Conservation (phyloP, 1,284 basidiomycete species). For the Ustilago loliicola region DNA sequence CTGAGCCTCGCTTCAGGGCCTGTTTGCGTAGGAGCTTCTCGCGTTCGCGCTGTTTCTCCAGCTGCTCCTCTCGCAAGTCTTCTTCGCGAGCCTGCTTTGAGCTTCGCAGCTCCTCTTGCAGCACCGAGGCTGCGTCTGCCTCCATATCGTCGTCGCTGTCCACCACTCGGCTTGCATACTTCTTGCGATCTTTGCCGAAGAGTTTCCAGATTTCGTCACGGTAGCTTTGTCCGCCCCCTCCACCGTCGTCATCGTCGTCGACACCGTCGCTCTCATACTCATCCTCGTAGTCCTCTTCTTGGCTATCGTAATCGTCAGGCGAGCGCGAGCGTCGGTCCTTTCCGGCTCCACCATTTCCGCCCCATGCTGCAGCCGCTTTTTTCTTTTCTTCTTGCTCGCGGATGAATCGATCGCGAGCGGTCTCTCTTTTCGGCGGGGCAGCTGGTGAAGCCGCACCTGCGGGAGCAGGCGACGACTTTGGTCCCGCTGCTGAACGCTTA, state of each 20-base stretch:
- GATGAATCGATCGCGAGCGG: conserved; percentile 60
- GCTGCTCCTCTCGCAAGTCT: conserved; percentile 59
- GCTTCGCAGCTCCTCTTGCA: conserved; percentile 61
- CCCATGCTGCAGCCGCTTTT: conserved; percentile 19
- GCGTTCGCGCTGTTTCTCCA: conserved; percentile 47
- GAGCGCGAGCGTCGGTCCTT: conserved; percentile 11
- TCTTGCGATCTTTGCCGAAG: conserved; percentile 61
- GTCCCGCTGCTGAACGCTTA: conserved; percentile 10
- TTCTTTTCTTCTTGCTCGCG: conserved; percentile 60
- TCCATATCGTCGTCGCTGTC: conserved; percentile 69
- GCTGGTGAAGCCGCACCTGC: conserved; percentile 11
- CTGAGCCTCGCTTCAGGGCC: conserved; percentile 16
- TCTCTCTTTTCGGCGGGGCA: conserved; percentile 46
- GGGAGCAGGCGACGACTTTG: conserved; percentile 18
- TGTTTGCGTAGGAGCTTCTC: conserved; percentile 56
- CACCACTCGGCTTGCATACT: conserved; percentile 55
- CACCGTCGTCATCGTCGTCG: conserved; percentile 41
- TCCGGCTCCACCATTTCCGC: neutral
- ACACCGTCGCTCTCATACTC: conserved; percentile 46
- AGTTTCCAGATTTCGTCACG: conserved; percentile 66
- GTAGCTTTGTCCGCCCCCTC: conserved; percentile 22
- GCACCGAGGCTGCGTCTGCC: conserved; percentile 60
- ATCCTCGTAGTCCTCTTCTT: conserved; percentile 38
- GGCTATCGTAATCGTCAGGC: conserved; percentile 41
- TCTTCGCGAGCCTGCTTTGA: conserved; percentile 58